Base-by-base conservation (phyloP, 2,329 filamentous ascomycete species). In the Beauveria varroae region DNA sequence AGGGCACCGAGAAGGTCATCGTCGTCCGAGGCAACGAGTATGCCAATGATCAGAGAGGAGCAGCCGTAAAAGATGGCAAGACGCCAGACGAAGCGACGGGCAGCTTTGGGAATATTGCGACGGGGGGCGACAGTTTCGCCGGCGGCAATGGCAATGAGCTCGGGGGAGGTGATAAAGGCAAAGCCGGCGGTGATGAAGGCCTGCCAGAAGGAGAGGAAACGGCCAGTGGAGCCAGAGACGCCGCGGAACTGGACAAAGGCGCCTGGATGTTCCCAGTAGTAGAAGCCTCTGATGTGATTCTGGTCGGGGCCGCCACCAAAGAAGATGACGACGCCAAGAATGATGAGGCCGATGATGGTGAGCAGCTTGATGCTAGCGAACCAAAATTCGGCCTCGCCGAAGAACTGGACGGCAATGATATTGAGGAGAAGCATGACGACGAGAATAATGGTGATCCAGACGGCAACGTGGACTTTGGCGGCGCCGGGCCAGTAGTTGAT, bases 1-100 rank as follows among this genome's bases (percentile, higher is more conserved):
- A 86, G 86, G 54, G 78, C 81, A 40, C 75, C 75, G 3, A 86
- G 79, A 64, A 93, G 79, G 8, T 79, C 78, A 0, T 75, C 65
- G 66, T 93, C 84, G 64, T 90, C 79, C 68, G 86, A 88, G 1
- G 91, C 79, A 7, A 85, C 82, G 60, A 87, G 76, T 67, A 84
- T 78, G 57, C 86, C 85, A 50, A 88, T 81, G 63, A 86, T 74
- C 65, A 88, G 77, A 28, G 83, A 81, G 3, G 81, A 79, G n/a
- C 87, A 70, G 7, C 85, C 82, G 70, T 88, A 88, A 71, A 88
- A 88, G 65, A 86, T 68, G 49, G 83, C 78, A 20, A 88, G 79
- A 64, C 86, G 83, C 74, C 78, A 85, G 66, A 87, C 78, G 66
- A 86, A 86, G 50, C 84, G 81, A 18, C 79, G 76, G 5, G 85